Evolutionary conservation across 1,284 basidiomycete species (phyloP), one percentile per base, ranked within the genome.

Genomic region (Hypsizygus ulmarius): DNA sequence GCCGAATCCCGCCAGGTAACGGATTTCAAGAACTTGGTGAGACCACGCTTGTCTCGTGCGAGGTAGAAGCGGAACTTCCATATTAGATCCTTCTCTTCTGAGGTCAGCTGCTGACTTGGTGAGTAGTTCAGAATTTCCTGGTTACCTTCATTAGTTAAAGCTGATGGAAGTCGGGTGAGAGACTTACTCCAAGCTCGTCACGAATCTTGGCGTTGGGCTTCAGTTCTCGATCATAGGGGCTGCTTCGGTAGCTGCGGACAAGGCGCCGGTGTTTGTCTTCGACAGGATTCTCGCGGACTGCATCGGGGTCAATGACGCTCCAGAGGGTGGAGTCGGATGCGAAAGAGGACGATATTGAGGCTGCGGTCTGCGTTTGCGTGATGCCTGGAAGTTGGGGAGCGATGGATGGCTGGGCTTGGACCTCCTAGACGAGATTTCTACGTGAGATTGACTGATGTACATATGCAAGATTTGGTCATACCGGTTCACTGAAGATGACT

Each of bases 21-120:
- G 25, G 93, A 95, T 68, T 96, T 98, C 51, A 99, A 77, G 70
- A 99, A 99, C 67, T 99, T 99, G 28, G 96, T 99, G 21, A 99
- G 77, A 2, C 91, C 93, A 14, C 88, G 82, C 64, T 93, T 93
- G 64, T 95, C 91, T 21, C 93, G 75, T 0, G 88, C 84, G 11
- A 99, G 82, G 58, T 97, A 99, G 70, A 98, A 99, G 8, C 97
- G 84, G 77, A 97, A 99, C 63, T 97, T 95, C 97, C 97, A 99
- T 18, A 99, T 85, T 12, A 96, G 70, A 57, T 99, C 96, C 64
- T 96, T 97, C 70, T 99, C 96, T 59, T 94, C 87, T 0, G 93
- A 85, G 1, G 82, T 91, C 3, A 99, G 77, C 7, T 82, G 78
- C 50, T 90, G 90, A 44, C 92, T 97, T 0, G 97, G 96, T 0